Percentiles rank a stretch among this genome's conserved stretches.
Evolutionary conservation across 2,329 filamentous ascomycete genomes (phyloP).

Genomic region (Talaromyces sp.): DNA sequence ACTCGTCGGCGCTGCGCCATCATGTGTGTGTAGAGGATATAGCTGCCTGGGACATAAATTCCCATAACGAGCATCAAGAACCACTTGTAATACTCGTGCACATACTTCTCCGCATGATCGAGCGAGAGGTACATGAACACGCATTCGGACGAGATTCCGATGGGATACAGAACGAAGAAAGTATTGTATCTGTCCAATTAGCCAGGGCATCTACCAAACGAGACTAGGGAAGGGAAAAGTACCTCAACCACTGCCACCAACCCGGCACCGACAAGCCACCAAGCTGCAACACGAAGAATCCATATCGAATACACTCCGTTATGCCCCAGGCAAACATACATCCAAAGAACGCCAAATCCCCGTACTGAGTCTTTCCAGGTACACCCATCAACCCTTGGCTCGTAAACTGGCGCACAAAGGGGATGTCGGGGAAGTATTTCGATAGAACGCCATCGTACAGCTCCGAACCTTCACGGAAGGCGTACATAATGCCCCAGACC

Average conservation of each 20-base stretch:
- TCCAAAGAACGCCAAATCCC: slow-evolving; percentile 44
- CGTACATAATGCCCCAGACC: slow-evolving; percentile 77
- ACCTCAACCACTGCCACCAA: slow-evolving; percentile 73
- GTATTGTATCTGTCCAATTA: slow-evolving; percentile 65
- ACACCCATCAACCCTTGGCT: slow-evolving; percentile 30
- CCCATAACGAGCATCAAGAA: slow-evolving; percentile 63
- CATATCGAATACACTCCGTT: slow-evolving; percentile 91
- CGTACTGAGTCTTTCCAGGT: slow-evolving; percentile 25
- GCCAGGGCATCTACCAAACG: neutral
- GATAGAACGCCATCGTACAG: slow-evolving; percentile 8
- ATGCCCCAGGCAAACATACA: slow-evolving; percentile 76
- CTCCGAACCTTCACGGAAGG: slow-evolving; percentile 73
- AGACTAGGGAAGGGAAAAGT: slow-evolving; percentile 16
- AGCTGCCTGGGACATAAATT: slow-evolving; percentile 79
- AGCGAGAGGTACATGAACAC: slow-evolving; percentile 71
- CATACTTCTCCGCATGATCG: slow-evolving; percentile 51
- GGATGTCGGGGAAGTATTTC: neutral
- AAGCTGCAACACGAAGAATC: slow-evolving; percentile 74
- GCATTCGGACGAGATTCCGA: slow-evolving; percentile 87
- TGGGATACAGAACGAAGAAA: slow-evolving; percentile 87
- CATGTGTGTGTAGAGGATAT: slow-evolving; percentile 92
- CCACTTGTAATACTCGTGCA: slow-evolving; percentile 53
- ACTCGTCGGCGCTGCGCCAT: slow-evolving; percentile 83
- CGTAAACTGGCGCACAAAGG: neutral
- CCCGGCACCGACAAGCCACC: slow-evolving; percentile 56